A percentile compares a stretch with the other conserved stretches of the same genome.
Evolutionary conservation across 129 eudicot genomes (phyloP).

Genomic region (Smallanthus sonchifolius): DNA sequence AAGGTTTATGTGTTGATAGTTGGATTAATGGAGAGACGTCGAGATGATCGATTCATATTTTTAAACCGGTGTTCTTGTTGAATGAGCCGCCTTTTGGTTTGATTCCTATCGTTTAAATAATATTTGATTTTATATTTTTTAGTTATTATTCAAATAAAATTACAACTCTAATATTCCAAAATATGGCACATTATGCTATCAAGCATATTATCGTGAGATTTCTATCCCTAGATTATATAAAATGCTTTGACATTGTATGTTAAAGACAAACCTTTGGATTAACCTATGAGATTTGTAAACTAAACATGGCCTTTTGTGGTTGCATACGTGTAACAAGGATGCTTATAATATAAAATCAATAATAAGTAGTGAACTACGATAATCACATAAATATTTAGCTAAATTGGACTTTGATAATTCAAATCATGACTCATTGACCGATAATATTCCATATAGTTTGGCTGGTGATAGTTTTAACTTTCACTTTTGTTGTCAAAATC

Average conservation of each 20-base stretch:
- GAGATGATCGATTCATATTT: constrained; percentile 19
- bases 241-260: not conserved
- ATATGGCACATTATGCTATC: not conserved
- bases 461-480: too few relatives aligned
- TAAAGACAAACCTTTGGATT: constrained; percentile 5
- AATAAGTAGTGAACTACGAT: too few relatives aligned
- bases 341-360: too few relatives aligned
- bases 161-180: not conserved
- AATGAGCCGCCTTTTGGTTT: constrained; percentile 22
- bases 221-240: not conserved
- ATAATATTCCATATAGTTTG: too few relatives aligned
- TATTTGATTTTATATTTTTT: too few relatives aligned
- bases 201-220: not conserved
- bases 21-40: not conserved
- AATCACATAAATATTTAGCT: too few relatives aligned
- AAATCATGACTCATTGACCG: too few relatives aligned
- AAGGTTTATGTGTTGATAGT: not conserved
- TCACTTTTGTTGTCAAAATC: too few relatives aligned
- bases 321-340: too few relatives aligned
- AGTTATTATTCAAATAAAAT: not conserved
- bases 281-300: not conserved
- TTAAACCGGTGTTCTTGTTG: not conserved
- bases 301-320: not conserved
- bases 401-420: too few relatives aligned
- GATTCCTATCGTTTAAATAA: not conserved